These are phyloP conservation scores for Candida sanyaensis DNA, from an alignment of 1,139 yeast species.

Conservation along the genomic window DNA sequence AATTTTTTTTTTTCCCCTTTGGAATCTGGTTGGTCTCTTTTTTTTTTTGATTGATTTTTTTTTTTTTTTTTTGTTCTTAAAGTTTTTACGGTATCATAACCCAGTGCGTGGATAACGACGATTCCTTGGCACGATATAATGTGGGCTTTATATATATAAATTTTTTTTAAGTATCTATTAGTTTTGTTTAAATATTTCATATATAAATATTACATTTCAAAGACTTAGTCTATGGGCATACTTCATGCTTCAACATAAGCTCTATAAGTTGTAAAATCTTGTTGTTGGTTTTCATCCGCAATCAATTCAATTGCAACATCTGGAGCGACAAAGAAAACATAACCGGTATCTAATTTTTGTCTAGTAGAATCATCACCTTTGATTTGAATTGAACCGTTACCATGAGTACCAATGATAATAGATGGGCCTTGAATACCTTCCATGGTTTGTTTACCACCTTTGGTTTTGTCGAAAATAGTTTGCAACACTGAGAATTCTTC, in stretches of 20 bases:
- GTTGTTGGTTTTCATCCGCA: constrained; percentile 43
- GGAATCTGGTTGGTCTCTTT: neutral
- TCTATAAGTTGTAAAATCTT: constrained; percentile 72
- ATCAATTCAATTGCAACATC: constrained; percentile 61
- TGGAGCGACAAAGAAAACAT: constrained; percentile 84
- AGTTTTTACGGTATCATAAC: too few species aligned
- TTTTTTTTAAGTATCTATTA: neutral
- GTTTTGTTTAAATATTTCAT: neutral
- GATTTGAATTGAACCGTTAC: constrained; percentile 61
- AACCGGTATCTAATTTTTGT: constrained; percentile 56
- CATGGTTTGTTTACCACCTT: constrained; percentile 48
- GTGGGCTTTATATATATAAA: neutral
- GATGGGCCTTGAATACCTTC: constrained; percentile 83
- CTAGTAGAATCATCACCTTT: constrained; percentile 36
- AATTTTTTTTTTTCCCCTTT: too few species aligned
- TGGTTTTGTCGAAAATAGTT: constrained; percentile 51
- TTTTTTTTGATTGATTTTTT: neutral
- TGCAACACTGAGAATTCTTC: constrained; percentile 93
- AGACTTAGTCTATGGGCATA: neutral
- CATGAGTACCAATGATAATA: constrained; percentile 79
- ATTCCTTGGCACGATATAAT: neutral
- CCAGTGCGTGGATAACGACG: too few species aligned
- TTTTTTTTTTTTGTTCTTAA: neutral
- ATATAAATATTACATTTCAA: neutral
- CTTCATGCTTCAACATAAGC: constrained; percentile 73